These are phyloP conservation scores for Penicillium sp. DNA, from an alignment of 2,329 filamentous ascomycete species.

Conservation along the genomic window DNA sequence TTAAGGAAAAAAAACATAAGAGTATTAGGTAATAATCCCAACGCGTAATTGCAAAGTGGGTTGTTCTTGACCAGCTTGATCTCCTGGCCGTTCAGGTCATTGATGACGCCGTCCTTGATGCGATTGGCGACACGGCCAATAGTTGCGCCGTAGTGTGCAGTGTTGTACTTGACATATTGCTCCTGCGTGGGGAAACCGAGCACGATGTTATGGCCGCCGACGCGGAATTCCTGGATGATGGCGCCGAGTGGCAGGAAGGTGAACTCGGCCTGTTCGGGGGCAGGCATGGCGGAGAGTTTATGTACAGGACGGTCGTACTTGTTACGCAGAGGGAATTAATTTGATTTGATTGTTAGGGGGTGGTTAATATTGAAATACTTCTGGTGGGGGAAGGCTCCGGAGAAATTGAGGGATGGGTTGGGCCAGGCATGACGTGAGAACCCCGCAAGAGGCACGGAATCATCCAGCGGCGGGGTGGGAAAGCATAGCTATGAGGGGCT, in stretches of 20 bases:
- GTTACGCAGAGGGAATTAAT: background rate
- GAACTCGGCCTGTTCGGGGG: slow-evolving; percentile 39
- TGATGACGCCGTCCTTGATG: slow-evolving; percentile 69
- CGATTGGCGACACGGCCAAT: slow-evolving; percentile 86
- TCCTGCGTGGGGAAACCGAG: slow-evolving; percentile 77
- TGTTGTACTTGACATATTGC: slow-evolving; percentile 74
- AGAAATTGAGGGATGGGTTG: slow-evolving; percentile 1
- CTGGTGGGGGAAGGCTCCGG: background rate
- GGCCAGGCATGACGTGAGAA: slow-evolving; percentile 22
- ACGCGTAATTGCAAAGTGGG: no score
- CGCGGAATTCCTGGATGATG: slow-evolving; percentile 67
- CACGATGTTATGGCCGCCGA: slow-evolving; percentile 82
- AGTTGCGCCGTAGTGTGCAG: slow-evolving; percentile 85
- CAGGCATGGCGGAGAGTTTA: slow-evolving; percentile 19
- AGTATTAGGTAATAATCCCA: no score
- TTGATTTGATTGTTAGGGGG: background rate
- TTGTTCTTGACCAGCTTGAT: slow-evolving; percentile 77
- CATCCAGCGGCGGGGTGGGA: slow-evolving; percentile 12
- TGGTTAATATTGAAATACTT: background rate
- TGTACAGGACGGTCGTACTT: slow-evolving; percentile 3
- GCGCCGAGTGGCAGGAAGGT: slow-evolving; percentile 49
- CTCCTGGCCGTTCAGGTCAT: slow-evolving; percentile 68
- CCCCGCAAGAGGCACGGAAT: slow-evolving; percentile 25
- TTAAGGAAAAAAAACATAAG: no score
- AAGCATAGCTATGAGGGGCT: slow-evolving; percentile 1